These are phyloP conservation scores for Arthrinium phaeospermum DNA, from an alignment of 2,329 filamentous ascomycete genomes.

Conservation along the genomic window DNA sequence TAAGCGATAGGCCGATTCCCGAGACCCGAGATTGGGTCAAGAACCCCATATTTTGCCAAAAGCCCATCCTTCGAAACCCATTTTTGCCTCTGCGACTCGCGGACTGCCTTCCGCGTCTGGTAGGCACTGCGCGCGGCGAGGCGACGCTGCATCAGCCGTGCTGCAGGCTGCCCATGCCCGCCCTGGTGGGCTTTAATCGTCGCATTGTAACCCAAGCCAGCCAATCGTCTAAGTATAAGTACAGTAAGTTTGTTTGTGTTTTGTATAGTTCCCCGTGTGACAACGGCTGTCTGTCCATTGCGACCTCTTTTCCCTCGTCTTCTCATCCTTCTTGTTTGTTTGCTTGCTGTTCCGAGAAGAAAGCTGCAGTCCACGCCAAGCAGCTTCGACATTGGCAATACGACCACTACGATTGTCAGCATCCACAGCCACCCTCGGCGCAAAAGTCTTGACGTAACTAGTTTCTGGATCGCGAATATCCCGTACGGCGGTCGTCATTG, in stretches of 20 bases:
- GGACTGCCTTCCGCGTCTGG: background rate
- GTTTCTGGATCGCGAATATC: background rate
- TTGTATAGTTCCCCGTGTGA: background rate
- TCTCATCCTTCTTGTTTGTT: background rate
- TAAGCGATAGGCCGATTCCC: background rate
- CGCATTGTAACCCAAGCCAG: background rate
- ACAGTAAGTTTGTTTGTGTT: background rate
- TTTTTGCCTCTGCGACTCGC: background rate
- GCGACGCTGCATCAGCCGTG: background rate
- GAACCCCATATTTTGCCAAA: background rate
- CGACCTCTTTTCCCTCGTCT: background rate
- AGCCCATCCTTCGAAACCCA: conserved; percentile 4
- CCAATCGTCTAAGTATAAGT: background rate
- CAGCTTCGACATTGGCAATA: conserved; percentile 2
- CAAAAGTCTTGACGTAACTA: conserved; percentile 15
- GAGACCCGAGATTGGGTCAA: conserved; percentile 3
- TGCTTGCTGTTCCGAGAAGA: background rate
- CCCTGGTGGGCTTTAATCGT: background rate
- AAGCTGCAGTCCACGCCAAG: conserved; percentile 10
- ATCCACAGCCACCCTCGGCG: background rate
- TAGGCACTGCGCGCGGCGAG: background rate
- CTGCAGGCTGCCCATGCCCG: background rate
- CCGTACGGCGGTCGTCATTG: background rate
- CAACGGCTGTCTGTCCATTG: background rate
- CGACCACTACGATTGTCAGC: background rate